phyloP scores from a whole-genome alignment of 2,329 filamentous ascomycete species.

The Fusarium agapanthi region DNA sequence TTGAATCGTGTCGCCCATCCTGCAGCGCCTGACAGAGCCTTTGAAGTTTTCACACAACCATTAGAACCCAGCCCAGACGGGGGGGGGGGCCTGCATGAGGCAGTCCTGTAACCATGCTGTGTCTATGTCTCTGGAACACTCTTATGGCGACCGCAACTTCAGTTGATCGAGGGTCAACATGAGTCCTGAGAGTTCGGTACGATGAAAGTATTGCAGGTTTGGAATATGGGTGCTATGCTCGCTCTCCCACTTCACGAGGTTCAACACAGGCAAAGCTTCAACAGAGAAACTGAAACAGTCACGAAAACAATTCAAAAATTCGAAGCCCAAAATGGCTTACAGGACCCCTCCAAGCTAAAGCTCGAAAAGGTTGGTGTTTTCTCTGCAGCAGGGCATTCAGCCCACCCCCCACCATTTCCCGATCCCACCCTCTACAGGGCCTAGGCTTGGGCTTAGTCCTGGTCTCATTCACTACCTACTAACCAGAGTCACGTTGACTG shows the following conservation, averaged over 20 bases:
- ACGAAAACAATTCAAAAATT: slow-evolving; percentile 1
- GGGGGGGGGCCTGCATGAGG: background rate
- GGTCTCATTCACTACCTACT: background rate
- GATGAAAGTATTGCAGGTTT: background rate
- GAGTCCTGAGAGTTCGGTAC: background rate
- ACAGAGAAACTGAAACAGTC: background rate
- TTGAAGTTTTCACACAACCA: background rate
- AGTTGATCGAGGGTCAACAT: background rate
- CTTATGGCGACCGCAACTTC: background rate
- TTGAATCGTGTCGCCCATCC: slow-evolving; percentile 1
- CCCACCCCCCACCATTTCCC: slow-evolving; percentile 33
- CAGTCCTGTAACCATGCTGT: background rate
- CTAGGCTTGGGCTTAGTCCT: background rate
- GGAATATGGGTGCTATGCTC: background rate
- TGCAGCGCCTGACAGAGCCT: background rate
- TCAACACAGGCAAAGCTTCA: background rate
- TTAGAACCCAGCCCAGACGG: background rate
- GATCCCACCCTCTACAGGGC: slow-evolving; percentile 31
- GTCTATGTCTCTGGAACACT: background rate
- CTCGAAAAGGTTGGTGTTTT: slow-evolving; percentile 21
- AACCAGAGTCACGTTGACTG: background rate
- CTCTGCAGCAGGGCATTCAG: background rate
- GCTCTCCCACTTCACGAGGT: background rate
- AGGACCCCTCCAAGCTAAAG: slow-evolving; percentile 24
- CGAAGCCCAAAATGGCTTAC: slow-evolving; percentile 8